These are phyloP conservation scores for Westerdykella ornata DNA, from an alignment of 2,329 filamentous ascomycete genomes.

Conservation along the genomic window DNA sequence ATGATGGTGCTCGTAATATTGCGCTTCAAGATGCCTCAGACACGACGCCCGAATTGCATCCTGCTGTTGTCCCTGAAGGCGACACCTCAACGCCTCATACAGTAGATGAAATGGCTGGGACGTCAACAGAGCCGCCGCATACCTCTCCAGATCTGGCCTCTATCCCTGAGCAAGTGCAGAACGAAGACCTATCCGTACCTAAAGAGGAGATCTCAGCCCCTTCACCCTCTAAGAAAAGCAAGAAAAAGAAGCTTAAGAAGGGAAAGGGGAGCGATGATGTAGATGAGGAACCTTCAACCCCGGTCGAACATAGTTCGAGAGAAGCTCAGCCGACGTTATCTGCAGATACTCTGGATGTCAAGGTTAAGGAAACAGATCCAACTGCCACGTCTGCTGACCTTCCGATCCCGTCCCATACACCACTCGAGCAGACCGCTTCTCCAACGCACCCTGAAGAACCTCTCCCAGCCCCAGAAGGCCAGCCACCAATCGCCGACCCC, in stretches of 20 bases:
- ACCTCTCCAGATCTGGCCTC: neutral
- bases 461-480: too few relatives aligned
- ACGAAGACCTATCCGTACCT: neutral
- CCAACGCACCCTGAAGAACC: neutral
- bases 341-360: too few relatives aligned
- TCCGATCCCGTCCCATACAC: too few relatives aligned
- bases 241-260: slow-evolving; percentile 24
- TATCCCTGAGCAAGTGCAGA: neutral
- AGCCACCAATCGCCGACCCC: slow-evolving; percentile 1
- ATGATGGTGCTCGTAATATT: neutral
- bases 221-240: slow-evolving; percentile 20
- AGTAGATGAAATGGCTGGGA: too few relatives aligned
- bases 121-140: neutral
- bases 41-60: neutral
- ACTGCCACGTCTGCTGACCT: too few relatives aligned
- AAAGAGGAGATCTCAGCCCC: slow-evolving; percentile 5
- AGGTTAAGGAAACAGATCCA: too few relatives aligned
- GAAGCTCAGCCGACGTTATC: neutral
- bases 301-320: neutral
- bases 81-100: too few relatives aligned
- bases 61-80: neutral
- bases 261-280: slow-evolving; percentile 7
- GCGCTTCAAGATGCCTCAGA: neutral
- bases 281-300: slow-evolving; percentile 1
- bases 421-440: slow-evolving; percentile 1